A percentile compares a stretch with the other conserved stretches of the same genome.
Evolutionary conservation across 768 basidiomycete genomes (phyloP).

Genomic region (Plicaturopsis crispa): DNA sequence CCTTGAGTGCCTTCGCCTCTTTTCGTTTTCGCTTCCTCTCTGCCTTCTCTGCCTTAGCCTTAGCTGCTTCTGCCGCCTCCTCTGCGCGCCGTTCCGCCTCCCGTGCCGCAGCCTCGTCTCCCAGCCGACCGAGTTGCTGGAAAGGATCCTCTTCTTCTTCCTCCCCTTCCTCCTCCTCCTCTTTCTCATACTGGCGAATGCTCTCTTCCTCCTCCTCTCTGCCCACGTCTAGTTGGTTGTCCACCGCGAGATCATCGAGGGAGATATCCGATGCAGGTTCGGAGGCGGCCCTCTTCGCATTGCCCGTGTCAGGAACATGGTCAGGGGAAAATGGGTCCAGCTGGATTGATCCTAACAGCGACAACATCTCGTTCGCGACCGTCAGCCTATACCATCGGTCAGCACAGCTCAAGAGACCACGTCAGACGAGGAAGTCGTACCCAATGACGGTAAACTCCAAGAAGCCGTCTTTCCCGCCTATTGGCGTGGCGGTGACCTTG

Average conservation of each 20-base stretch:
- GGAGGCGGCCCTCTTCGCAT: slow-evolving; percentile 11
- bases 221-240: no score
- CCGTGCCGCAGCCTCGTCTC: slow-evolving; percentile 18
- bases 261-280: slow-evolving; percentile 13
- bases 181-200: slow-evolving; percentile 5
- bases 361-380: slow-evolving; percentile 91
- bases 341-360: slow-evolving; percentile 78
- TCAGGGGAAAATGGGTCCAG: slow-evolving; percentile 63
- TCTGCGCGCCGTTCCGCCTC: slow-evolving; percentile 17
- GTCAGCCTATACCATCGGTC: slow-evolving; percentile 48
- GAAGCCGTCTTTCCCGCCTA: slow-evolving; percentile 63
- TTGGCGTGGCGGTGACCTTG: slow-evolving; percentile 52
- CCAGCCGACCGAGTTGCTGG: slow-evolving; percentile 19
- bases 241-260: slow-evolving; percentile 3
- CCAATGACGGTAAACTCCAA: slow-evolving; percentile 86
- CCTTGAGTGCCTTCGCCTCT: slow-evolving; percentile 11
- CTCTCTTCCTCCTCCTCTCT: slow-evolving; percentile 11
- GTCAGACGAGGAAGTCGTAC: slow-evolving; percentile 32
- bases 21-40: slow-evolving; percentile 22
- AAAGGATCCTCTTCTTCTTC: slow-evolving; percentile 26
- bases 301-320: slow-evolving; percentile 36
- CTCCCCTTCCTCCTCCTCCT: slow-evolving; percentile 15
- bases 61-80: slow-evolving; percentile 15
- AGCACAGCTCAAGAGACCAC: slow-evolving; percentile 3
- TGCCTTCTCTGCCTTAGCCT: slow-evolving; percentile 18